Evolutionary conservation across 768 basidiomycete genomes (phyloP).

Genomic region (Mycena maculata): DNA sequence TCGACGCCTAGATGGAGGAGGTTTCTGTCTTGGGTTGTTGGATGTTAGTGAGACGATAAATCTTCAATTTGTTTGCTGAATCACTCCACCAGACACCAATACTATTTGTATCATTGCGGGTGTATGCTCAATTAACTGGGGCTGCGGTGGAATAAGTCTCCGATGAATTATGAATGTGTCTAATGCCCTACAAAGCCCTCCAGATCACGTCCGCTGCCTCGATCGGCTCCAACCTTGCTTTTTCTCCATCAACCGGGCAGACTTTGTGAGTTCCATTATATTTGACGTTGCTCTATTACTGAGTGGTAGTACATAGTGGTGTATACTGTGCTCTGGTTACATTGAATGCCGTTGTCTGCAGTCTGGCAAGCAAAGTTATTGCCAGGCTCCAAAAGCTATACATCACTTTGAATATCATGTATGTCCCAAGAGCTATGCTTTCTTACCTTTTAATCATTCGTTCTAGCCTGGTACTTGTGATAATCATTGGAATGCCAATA

Average conservation of each 20-base stretch:
- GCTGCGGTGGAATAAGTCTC: neutral
- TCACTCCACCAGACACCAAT: conserved; percentile 55
- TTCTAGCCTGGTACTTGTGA: neutral
- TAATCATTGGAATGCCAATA: neutral
- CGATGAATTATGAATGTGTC: conserved; percentile 29
- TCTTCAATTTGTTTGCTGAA: neutral
- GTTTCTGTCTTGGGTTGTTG: conserved; percentile 70
- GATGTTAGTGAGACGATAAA: conserved; percentile 53
- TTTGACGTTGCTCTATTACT: neutral
- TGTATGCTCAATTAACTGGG: conserved; percentile 40
- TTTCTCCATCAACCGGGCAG: conserved; percentile 38
- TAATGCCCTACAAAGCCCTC: conserved; percentile 60
- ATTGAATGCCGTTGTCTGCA: conserved; percentile 63
- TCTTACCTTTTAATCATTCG: neutral
- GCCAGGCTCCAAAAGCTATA: conserved; percentile 64
- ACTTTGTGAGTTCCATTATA: conserved; percentile 38
- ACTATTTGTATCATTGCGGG: conserved; percentile 56
- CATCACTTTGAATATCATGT: conserved; percentile 50
- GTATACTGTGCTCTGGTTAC: conserved; percentile 61
- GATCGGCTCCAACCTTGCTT: conserved; percentile 44
- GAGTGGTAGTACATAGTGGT: conserved; percentile 47
- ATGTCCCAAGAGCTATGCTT: conserved; percentile 22
- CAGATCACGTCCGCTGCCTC: conserved; percentile 59
- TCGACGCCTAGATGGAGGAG: conserved; percentile 63
- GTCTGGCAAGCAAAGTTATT: conserved; percentile 62